Conservation (phyloP, 768 basidiomycete species). For the Mrakia blollopis region DNA sequence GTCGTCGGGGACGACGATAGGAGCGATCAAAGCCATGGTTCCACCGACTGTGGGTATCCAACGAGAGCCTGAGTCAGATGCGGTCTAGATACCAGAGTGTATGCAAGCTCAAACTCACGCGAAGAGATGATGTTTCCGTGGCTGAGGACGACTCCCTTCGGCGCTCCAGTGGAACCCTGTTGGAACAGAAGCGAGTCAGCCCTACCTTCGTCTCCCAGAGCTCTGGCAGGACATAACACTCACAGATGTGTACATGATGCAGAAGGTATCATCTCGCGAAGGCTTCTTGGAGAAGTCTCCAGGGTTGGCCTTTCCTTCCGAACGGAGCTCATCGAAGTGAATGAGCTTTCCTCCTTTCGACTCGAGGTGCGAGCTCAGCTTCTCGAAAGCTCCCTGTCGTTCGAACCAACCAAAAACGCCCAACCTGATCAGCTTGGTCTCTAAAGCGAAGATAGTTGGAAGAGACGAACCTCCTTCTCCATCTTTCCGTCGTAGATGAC, state of each 20-base stretch:
- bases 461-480: conserved; percentile 41
- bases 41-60: conserved; percentile 6
- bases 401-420: neutral
- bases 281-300: conserved; percentile 52
- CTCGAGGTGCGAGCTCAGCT: conserved; percentile 17
- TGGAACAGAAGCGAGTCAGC: conserved; percentile 40
- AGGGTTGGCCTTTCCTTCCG: conserved; percentile 58
- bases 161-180: conserved; percentile 62
- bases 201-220: neutral
- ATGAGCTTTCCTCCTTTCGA: conserved; percentile 48
- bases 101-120: neutral
- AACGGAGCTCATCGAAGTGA: conserved; percentile 67
- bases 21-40: conserved; percentile 16
- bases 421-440: neutral
- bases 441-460: neutral
- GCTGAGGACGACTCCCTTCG: conserved; percentile 88
- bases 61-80: neutral
- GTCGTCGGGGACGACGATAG: conserved; percentile 17
- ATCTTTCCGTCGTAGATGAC: conserved; percentile 79
- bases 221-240: neutral
- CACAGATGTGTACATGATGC: conserved; percentile 61
- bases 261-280: conserved; percentile 53
- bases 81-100: neutral
- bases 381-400: conserved; percentile 2
- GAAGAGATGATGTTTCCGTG: conserved; percentile 71